phyloP scores from a whole-genome alignment of 164 flowering plant genomes.

The Umbilicus rupestris region DNA sequence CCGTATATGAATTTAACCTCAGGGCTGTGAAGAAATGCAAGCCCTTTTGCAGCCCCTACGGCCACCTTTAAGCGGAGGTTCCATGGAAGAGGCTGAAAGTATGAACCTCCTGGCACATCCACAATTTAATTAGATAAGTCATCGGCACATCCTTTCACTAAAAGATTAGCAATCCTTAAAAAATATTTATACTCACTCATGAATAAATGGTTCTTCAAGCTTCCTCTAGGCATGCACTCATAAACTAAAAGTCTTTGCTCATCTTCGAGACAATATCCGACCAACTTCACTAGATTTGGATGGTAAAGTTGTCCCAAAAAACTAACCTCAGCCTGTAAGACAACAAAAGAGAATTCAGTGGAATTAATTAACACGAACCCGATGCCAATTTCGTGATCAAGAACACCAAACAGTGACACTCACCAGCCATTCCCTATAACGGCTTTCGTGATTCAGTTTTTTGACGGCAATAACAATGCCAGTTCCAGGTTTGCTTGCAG shows the following conservation, averaged over 20 bases:
- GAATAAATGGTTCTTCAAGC: conserved; percentile 8
- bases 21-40: conserved; percentile 8
- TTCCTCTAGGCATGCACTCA: conserved; percentile 8
- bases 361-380: neutral
- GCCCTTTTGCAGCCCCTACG: conserved; percentile 9
- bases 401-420: neutral
- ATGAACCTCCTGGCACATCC: conserved; percentile 19
- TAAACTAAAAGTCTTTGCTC: conserved; percentile 11
- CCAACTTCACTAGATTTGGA: conserved; percentile 13
- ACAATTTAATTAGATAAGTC: neutral
- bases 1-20: neutral
- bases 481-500: conserved; percentile 2
- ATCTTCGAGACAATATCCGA: conserved; percentile 13
- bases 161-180: neutral
- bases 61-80: conserved; percentile 15
- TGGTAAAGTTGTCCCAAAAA: conserved; percentile 13
- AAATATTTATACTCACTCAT: conserved; percentile 5
- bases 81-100: conserved; percentile 23
- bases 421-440: conserved; percentile 15
- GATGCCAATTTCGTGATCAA: neutral
- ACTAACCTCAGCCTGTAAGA: neutral
- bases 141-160: neutral
- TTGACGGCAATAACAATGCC: conserved; percentile 11
- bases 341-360: neutral
- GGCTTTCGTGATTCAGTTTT: conserved; percentile 9